Base-by-base conservation (phyloP, 1,284 basidiomycete species). In the Naganishia sp. region DNA sequence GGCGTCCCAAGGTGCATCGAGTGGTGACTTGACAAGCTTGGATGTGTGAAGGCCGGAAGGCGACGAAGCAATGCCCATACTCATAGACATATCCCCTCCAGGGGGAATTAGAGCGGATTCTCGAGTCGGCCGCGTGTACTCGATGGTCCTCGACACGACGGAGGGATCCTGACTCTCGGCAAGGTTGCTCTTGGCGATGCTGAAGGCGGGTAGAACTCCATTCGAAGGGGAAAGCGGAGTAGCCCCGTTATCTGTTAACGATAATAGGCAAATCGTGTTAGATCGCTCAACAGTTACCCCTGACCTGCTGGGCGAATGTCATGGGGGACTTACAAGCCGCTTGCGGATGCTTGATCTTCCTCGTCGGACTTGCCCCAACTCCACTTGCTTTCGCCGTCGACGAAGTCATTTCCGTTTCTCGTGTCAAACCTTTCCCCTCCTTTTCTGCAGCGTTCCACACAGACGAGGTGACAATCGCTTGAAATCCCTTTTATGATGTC, bases 271-370 rank as follows among this genome's bases (percentile, higher is more conserved):
- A 7, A 10, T 28, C 18, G 23, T 36, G 53, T 52, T 44, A n/a
- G 36, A 43, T 18, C 44, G 60, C 21, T 23, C 6, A 25, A 31
- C 21, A 33, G 23, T 43, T 31, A 33, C 23, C 9, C 59, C n/a
- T 18, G 33, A 23, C 6, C 28, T 6, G 48, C 48, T 11, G 44
- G 36, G 55, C 7, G 36, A 7, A 39, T 39, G 36, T 39, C 36
- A 13, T 7, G 36, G 25, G 43, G 16, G 23, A 75, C 78, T 73
- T 55, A 79, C 78, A 79, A 45, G 72, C 70, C 23, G 72, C 70
- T 61, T 80, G 78, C 11, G 78, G 78, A 74, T 80, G 78, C 50
- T 75, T 73, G 42, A 80, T 80, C 57, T 77, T 65, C 59, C 64
- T 61, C n/a, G 43, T 63, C 6, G 68, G 68, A 59, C 68, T 68